Base-by-base conservation (phyloP, 1,139 yeast species). In the Hansenula anomala region DNA sequence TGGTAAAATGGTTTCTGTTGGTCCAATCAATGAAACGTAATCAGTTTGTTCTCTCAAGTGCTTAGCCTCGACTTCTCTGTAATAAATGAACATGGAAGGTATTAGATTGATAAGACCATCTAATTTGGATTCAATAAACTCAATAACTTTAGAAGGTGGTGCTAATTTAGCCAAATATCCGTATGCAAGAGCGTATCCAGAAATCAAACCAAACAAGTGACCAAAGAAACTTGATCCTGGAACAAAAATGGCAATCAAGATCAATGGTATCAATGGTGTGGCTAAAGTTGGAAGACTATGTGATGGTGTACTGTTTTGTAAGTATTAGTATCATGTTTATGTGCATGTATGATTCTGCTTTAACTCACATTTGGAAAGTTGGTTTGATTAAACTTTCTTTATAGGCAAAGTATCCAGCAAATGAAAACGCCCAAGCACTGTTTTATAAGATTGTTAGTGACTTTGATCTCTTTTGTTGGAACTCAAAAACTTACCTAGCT, bases 341-440 rank as follows among this genome's bases (percentile, higher is more conserved):
- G n/a, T n/a, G n/a, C n/a, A n/a, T n/a, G n/a, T n/a, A n/a, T n/a
- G n/a, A n/a, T n/a, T n/a, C n/a, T n/a, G n/a, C n/a, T n/a, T n/a
- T n/a, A n/a, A 30, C 33, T 24, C 24, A 52, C 45, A 68, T 44
- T 37, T 55, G 60, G 42, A 59, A 54, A 8, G 69, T 61, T 19
- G 90, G 87, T 30, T 65, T 64, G 30, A 63, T 56, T 24, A 62
- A 59, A 40, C 79, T 76, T 54, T 81, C 89, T 47, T 75, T 69
- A 51, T 75, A 76, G 11, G 86, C 78, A 51, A 66, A 75, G 60
- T 73, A 85, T 6, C 82, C 78, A 47, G 80, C 54, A 50, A 90
- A 73, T 41, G 89, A 74, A 58, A 89, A 88, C 24, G 78, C 78
- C 75, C 92, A 75, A 3, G 87, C 95, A 36, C 90, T 65, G 23